Evolutionary conservation across 306 rosid genomes (phyloP), one percentile per base, ranked within the genome.

Genomic region (Corylus avellana): DNA sequence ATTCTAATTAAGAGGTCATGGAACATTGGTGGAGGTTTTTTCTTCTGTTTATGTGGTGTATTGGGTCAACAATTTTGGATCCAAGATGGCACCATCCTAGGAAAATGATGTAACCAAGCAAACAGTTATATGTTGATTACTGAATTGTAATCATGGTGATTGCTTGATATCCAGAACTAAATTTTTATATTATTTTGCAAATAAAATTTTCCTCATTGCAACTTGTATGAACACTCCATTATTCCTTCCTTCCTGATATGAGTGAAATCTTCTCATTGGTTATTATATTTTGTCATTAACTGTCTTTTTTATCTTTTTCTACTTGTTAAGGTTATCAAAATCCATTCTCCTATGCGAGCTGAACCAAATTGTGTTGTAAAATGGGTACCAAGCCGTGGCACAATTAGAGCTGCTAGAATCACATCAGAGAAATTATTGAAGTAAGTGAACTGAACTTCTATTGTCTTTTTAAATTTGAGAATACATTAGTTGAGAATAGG

Each of bases 321-420:
- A 25, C 70, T 71, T 80, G 81, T 89, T 64, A 79, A 94, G 98
- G 98, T 95, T 75, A 89, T 92, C 90, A 92, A 84, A 90, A 95
- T 95, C 72, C 98, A 92, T 90, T 95, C 98, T 76, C 98, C 98
- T 50, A 88, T 91, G 93, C 93, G 98, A 75, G 86, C 98, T 77
- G 94, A 91, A 87, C 98, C 94, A 77, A 87, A 89, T 77, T 94
- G 96, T 81, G 90, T 89, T 64, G 87, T 95, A 72, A 87, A 88
- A 86, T 91, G 91, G 92, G 96, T 88, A 79, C 98, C 97, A 69
- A 92, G 85, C 90, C 87, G 58, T 42, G 80, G 69, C 66, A 76
- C 87, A 79, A 75, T 88, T 55, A 83, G 79, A 68, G 90, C 90
- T 4, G 97, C 98, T 78, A 87, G 97, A 85, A 86, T 91, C 82